Conservation (phyloP, 2,329 filamentous ascomycete species). For the Pseudogymnoascus sp. region DNA sequence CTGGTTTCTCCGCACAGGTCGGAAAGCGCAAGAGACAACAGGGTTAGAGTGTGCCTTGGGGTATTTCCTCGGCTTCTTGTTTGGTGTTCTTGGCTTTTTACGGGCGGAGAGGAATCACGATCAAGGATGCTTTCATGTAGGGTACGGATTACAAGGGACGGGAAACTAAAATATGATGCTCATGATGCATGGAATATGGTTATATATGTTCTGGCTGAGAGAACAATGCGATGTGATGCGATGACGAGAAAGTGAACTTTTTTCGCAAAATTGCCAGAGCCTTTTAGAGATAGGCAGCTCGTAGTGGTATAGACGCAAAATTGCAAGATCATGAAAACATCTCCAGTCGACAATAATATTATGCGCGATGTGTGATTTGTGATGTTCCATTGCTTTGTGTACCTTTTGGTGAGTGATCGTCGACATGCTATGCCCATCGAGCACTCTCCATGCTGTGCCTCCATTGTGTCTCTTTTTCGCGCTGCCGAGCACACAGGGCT, state of each 20-base stretch:
- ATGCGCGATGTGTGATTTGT: not conserved
- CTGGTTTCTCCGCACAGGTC: conserved; percentile 98
- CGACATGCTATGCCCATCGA: not conserved
- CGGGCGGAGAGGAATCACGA: conserved; percentile 7
- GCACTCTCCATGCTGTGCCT: not conserved
- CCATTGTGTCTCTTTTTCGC: conserved; percentile 6
- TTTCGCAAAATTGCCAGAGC: not conserved
- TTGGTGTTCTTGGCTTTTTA: conserved; percentile 10
- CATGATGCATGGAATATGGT: conserved; percentile 9
- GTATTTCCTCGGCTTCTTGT: conserved; percentile 11
- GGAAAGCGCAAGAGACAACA: conserved; percentile 96
- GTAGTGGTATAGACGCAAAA: conserved; percentile 2
- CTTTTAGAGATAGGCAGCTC: conserved; percentile 3
- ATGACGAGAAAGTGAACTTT: conserved; percentile 8
- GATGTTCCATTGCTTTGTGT: not conserved
- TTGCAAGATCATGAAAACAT: conserved; percentile 5
- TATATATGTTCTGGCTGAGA: conserved; percentile 2
- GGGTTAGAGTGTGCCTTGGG: conserved; percentile 45
- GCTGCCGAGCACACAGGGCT: not conserved
- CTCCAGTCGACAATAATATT: not conserved
- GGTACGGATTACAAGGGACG: conserved; percentile 10
- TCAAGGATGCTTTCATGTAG: conserved; percentile 9
- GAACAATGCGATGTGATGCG: conserved; percentile 1
- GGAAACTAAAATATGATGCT: conserved; percentile 10
- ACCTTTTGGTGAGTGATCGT: not conserved